These are phyloP conservation scores for Lepiota venenata DNA, from an alignment of 768 basidiomycete species.

Conservation along the genomic window DNA sequence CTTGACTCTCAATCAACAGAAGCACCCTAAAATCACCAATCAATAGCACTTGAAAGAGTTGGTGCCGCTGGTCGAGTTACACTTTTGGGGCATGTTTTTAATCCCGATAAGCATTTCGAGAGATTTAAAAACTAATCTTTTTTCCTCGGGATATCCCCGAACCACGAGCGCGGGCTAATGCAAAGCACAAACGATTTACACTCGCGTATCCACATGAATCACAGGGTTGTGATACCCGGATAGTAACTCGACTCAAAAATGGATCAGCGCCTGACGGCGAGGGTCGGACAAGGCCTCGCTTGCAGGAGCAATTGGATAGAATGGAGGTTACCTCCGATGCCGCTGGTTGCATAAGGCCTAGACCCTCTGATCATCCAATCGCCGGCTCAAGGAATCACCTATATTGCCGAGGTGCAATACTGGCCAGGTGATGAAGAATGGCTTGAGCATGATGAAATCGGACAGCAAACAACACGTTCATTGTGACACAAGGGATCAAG, in stretches of 20 bases:
- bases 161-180: slow-evolving; percentile 25
- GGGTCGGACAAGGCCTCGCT: too few relatives aligned
- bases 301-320: not conserved
- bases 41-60: too few relatives aligned
- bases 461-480: slow-evolving; percentile 45
- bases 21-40: too few relatives aligned
- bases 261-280: too few relatives aligned
- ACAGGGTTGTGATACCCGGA: not conserved
- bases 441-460: slow-evolving; percentile 26
- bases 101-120: too few relatives aligned
- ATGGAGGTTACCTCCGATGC: not conserved
- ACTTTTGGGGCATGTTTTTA: too few relatives aligned
- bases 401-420: slow-evolving; percentile 40
- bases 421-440: slow-evolving; percentile 50
- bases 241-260: too few relatives aligned
- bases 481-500: slow-evolving; percentile 50
- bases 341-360: slow-evolving; percentile 13
- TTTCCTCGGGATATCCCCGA: slow-evolving; percentile 49
- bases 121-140: slow-evolving; percentile 33
- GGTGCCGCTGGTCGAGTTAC: too few relatives aligned
- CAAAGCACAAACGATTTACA: slow-evolving; percentile 33
- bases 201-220: slow-evolving; percentile 12
- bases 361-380: slow-evolving; percentile 49
- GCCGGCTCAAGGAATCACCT: slow-evolving; percentile 54
- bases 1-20: too few relatives aligned